These are phyloP conservation scores for Rosellinia necatrix DNA, from an alignment of 2,329 filamentous ascomycete species.

Conservation along the genomic window DNA sequence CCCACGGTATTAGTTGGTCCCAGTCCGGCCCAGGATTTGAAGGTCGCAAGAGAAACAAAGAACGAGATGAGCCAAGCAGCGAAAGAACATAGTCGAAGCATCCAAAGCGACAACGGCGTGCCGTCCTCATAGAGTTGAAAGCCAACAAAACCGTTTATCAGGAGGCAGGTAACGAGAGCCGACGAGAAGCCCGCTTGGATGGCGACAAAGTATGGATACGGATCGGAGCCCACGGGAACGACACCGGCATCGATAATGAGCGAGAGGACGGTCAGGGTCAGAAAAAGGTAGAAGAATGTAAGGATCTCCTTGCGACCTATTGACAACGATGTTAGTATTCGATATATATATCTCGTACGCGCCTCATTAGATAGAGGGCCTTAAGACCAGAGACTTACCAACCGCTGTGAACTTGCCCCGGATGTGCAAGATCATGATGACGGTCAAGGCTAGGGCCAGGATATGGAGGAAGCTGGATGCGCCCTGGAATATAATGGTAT, in stretches of 20 bases:
- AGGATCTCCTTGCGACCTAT: constrained; percentile 70
- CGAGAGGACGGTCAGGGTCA: constrained; percentile 85
- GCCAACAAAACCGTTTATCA: constrained; percentile 97
- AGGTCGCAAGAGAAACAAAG: constrained; percentile 86
- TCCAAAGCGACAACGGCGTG: constrained; percentile 90
- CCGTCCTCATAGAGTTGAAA: constrained; percentile 99
- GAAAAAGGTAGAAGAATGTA: constrained; percentile 96
- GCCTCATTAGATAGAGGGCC: background rate
- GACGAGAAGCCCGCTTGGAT: constrained; percentile 84
- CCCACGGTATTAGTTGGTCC: constrained; percentile 84
- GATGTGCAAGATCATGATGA: constrained; percentile 96
- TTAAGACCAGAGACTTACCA: constrained; percentile 60
- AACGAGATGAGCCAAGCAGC: constrained; percentile 86
- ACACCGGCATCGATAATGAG: constrained; percentile 93
- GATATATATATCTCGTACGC: background rate
- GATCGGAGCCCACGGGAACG: constrained; percentile 76
- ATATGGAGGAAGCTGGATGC: constrained; percentile 94
- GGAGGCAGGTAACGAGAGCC: constrained; percentile 82
- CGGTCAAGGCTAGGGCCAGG: constrained; percentile 85
- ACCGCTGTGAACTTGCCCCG: constrained; percentile 98
- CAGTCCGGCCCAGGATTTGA: constrained; percentile 88
- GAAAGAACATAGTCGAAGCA: constrained; percentile 77
- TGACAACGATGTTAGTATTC: constrained; percentile 24
- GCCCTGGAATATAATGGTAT: constrained; percentile 97
- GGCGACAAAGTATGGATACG: constrained; percentile 91